Evolutionary conservation across 2,329 filamentous ascomycete species (phyloP).

Genomic region (Verticillium dahliae): DNA sequence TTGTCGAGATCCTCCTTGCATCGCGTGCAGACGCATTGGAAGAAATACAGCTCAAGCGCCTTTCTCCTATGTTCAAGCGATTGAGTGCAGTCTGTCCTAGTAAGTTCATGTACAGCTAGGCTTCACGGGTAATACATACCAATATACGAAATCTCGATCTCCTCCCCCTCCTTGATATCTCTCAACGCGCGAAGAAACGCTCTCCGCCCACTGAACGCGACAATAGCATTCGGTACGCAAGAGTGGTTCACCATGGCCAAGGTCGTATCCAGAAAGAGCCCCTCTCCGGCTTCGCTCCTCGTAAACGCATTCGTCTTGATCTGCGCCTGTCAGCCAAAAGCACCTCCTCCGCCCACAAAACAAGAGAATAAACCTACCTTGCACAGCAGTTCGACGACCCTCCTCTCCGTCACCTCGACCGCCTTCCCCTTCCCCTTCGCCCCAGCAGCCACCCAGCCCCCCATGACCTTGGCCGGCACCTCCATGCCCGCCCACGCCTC

Average conservation of each 20-base stretch:
- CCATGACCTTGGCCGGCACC: conserved; percentile 31
- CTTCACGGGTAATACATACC: conserved; percentile 30
- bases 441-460: not conserved
- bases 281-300: conserved; percentile 44
- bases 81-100: conserved; percentile 36
- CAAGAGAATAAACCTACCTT: conserved; percentile 32
- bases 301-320: conserved; percentile 58
- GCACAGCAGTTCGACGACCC: conserved; percentile 42
- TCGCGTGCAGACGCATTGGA: conserved; percentile 42
- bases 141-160: conserved; percentile 57
- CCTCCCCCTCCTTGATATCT: conserved; percentile 43
- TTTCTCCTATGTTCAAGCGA: conserved; percentile 34
- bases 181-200: conserved; percentile 44
- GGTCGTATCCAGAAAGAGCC: conserved; percentile 48
- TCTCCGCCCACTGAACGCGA: conserved; percentile 46
- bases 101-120: not conserved
- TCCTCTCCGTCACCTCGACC: conserved; percentile 25
- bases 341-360: not conserved
- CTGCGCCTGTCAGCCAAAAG: conserved; percentile 24
- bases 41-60: conserved; percentile 42
- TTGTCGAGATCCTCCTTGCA: conserved; percentile 45
- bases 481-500: conserved; percentile 39
- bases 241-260: conserved; percentile 58
- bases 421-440: conserved; percentile 15
- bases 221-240: conserved; percentile 52